Base-by-base conservation (phyloP, 73 alveolate species). In the Blepharisma stoltei region DNA sequence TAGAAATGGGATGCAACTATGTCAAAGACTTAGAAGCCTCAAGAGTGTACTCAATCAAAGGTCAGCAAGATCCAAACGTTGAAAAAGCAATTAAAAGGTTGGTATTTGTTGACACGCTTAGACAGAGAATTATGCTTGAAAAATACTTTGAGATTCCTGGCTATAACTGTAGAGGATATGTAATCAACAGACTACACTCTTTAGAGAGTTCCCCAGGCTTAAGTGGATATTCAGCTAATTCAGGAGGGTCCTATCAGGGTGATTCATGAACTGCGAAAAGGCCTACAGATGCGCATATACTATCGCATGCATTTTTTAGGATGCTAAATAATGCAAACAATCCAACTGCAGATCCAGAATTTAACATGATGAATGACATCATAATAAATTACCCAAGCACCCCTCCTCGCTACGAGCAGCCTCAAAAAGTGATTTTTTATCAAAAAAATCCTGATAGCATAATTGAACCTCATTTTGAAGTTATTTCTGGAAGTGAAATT, bases 131-230 rank as follows among this genome's bases (percentile, higher is more conserved):
- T n/a, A 14, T 60, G 18, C 23, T 60, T 25, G 73, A 60, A 25
- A 60, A 60, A 25, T 60, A 60, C 73, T 25, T 60, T 25, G 73
- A 60, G 18, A 25, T 60, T 25, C 73, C 73, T 60, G 73, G 73
- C 14, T 60, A 18, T 25, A 60, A 25, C 23, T 60, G 73, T 60
- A 14, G 46, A 5, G 73, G 73, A 60, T 60, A 60, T 25, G 73
- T 60, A 25, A 14, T 60, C 14, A n/a, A 60, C 2, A 60, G 73
- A 60, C 37, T 60, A 2, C 38, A 38, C 14, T 14, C 73, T 18
- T 60, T 60, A 60, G 37, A 11, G 18, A 60, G 5, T 8, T 60
- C 73, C 18, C 14, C 73, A 20, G 14, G 73, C 0, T 25, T 60
- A 20, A 60, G 45, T 25, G 45, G 11, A 38, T 60, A 60, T 25